Evolutionary conservation across 1,139 yeast genomes (phyloP), one percentile per base, ranked within the genome.

Genomic region (Spencermartinsiella ligniputridi): DNA sequence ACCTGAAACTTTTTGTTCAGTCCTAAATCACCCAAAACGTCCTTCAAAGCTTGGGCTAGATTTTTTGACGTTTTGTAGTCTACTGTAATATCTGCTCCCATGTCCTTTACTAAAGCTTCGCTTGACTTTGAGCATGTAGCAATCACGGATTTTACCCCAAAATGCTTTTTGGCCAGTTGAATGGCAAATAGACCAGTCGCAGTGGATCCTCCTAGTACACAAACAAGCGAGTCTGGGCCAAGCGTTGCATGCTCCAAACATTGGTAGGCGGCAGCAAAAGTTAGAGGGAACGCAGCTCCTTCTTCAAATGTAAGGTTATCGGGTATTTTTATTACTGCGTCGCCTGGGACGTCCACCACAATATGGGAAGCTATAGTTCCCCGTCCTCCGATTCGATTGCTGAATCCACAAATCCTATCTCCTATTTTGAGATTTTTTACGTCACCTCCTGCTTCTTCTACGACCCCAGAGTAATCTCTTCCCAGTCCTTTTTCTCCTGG

Each of bases 191-290:
- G 63, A 1, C 92, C 95, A 3, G 83, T 84, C n/a, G 82, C 70
- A 1, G 94, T 78, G 3, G 86, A 78, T 12, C 84, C 92, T 36
- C 95, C 95, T 47, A 83, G 69, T 34, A 86, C 69, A 40, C 85
- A 66, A 1, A 84, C 74, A 48, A 66, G 66, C 9, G 64, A 59
- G 6, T 52, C 43, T 37, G 48, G 46, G 46, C 55, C 59, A 34
- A 57, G 60, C 40, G 59, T 58, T 41, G 67, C 62, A 46, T 52
- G 65, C 43, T 63, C 63, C 39, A 79, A 58, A 44, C 78, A 58
- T 36, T 67, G 68, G 51, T 60, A 67, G 0, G 88, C 87, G 1
- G 88, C 70, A 5, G 82, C 81, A 49, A 77, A 73, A 22, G 79
- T 74, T 55, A 75, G 58, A 42, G 82, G 73, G 71, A 80, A 70